Evolutionary conservation across 2,329 filamentous ascomycete genomes (phyloP), one percentile per base, ranked within the genome.

Genomic region (Xylariomycetidae sp.): DNA sequence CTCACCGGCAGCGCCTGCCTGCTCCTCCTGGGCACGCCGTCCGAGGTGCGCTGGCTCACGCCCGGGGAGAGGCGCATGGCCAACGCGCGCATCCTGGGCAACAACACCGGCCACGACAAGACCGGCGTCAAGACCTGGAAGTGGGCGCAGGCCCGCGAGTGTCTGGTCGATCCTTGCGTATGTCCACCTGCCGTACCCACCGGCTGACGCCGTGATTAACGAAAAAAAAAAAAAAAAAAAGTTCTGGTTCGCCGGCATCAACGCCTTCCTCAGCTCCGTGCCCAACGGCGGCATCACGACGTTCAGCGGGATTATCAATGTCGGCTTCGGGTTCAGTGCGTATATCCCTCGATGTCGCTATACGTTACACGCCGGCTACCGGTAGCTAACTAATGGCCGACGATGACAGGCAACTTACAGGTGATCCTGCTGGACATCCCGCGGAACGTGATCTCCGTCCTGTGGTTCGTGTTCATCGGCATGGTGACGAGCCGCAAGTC

Each of bases 161-260:
- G 58, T 33, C 31, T 61, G 2, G 8, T 44, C 5, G 59, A 61
- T 25, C 59, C 58, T 5, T 53, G 50, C 20, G 48, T 52, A 23
- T 23, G 8, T 23, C 20, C 20, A 23, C 20, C n/a, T n/a, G n/a
- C n/a, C n/a, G n/a, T n/a, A n/a, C n/a, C n/a, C n/a, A n/a, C n/a
- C n/a, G n/a, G n/a, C n/a, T n/a, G n/a, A n/a, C n/a, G n/a, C n/a
- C n/a, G n/a, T n/a, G n/a, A n/a, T n/a, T n/a, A n/a, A n/a, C n/a
- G n/a, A n/a, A n/a, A n/a, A n/a, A n/a, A n/a, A n/a, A n/a, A n/a
- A n/a, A n/a, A n/a, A n/a, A n/a, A n/a, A n/a, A n/a, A n/a, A 56
- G 49, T 61, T 62, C 34, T 62, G 53, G 54, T 59, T 63, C 16
- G 53, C 53, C 1, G 58, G 58, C 4, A 17, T 52, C 29, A 63